Percentiles rank a stretch among this genome's conserved stretches.
phyloP scores from a whole-genome alignment of 768 basidiomycete genomes.

The Pleurotus eryngii region DNA sequence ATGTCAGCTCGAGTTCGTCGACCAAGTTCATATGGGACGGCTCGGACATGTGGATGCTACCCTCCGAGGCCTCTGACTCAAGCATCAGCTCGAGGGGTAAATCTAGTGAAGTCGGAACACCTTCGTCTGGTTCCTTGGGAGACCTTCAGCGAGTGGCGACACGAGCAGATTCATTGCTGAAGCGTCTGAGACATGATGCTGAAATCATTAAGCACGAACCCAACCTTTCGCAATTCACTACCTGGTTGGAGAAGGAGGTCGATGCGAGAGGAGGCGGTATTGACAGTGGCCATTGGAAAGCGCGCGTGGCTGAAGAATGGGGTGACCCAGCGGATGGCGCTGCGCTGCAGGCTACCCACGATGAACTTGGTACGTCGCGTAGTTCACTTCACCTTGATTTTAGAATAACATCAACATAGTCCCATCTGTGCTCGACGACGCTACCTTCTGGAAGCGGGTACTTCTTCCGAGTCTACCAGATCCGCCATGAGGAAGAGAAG shows the following conservation, averaged over 20 bases:
- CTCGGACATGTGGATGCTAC: slow-evolving; percentile 81
- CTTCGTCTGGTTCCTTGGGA: slow-evolving; percentile 17
- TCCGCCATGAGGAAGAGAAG: slow-evolving; percentile 72
- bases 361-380: slow-evolving; percentile 51
- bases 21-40: slow-evolving; percentile 76
- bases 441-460: slow-evolving; percentile 86
- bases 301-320: slow-evolving; percentile 44
- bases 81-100: slow-evolving; percentile 32
- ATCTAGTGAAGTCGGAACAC: slow-evolving; percentile 15
- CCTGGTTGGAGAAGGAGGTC: slow-evolving; percentile 55
- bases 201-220: slow-evolving; percentile 77
- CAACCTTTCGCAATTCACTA: slow-evolving; percentile 49
- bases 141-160: slow-evolving; percentile 57
- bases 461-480: slow-evolving; percentile 86
- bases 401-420: slow-evolving; percentile 41
- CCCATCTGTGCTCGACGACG: slow-evolving; percentile 57
- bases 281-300: slow-evolving; percentile 54
- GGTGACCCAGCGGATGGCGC: slow-evolving; percentile 49
- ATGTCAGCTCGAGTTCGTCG: slow-evolving; percentile 16
- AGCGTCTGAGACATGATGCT: slow-evolving; percentile 70
- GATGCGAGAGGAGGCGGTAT: slow-evolving; percentile 54
- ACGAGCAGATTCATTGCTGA: slow-evolving; percentile 74
- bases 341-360: slow-evolving; percentile 48
- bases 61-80: slow-evolving; percentile 22
- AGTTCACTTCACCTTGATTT: background rate